Evolutionary conservation across 1,284 basidiomycete species (phyloP), one percentile per base, ranked within the genome.

Genomic region (Prillingera fragicola): DNA sequence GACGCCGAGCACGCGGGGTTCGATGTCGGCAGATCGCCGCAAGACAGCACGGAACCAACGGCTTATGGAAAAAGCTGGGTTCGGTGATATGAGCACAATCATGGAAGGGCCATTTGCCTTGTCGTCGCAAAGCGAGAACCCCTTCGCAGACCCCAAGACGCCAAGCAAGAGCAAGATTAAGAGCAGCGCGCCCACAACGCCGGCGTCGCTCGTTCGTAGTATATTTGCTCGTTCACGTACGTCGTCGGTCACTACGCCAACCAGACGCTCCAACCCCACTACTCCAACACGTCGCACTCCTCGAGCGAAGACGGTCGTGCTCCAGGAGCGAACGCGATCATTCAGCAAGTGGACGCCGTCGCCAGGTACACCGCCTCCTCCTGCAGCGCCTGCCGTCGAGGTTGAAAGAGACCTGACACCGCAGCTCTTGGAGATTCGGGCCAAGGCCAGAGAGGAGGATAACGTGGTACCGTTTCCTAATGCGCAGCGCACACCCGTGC

Each of bases 51-150:
- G 59, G 22, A 51, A 54, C n/a, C 48, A 42, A 22, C 31, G 50
- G 4, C 39, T 64, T 26, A 46, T 56, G 8, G 59, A 64, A 34
- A 45, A 62, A n/a, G 65, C 67, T 8, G 67, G 65, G 2, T 50
- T 64, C 8, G 65, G 62, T 3, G 67, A 69, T 52, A 52, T 69
- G n/a, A 64, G 61, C 38, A 54, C 51, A 14, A 65, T 67, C 26
- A 48, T 67, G 38, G 64, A 67, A 35, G 31, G 54, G 1, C 63
- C 59, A 6, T 41, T 65, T 2, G 58, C 57, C 4, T 22, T 67
- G 4, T 62, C 61, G 0, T 56, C 62, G 5, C 44, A 55, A 2
- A 25, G 27, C 0, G 29, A 4, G 2, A 66, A 67, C 18, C 60
- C 62, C 0, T 65, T 55, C 32, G 39, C 40, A 2, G 56, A 57